These are phyloP conservation scores for Sporodiniella umbellata DNA, from an alignment of 371 early-diverging fungal genomes.

Conservation along the genomic window DNA sequence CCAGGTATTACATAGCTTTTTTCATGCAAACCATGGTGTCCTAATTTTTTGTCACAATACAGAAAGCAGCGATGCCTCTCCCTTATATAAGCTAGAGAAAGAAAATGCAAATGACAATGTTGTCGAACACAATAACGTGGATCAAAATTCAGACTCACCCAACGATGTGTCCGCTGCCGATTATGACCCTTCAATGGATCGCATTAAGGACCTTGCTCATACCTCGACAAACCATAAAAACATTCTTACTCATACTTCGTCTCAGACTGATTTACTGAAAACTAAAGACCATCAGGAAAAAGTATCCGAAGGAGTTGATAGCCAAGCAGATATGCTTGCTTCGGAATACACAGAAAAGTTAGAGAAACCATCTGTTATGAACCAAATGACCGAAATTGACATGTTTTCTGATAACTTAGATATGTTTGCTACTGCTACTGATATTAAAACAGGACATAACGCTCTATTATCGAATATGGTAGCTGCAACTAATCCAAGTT, in stretches of 20 bases:
- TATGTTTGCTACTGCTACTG: conserved; percentile 38
- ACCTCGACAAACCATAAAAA: conserved; percentile 37
- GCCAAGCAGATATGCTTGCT: conserved; percentile 61
- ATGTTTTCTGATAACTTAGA: conserved; percentile 76
- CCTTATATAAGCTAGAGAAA: conserved; percentile 5
- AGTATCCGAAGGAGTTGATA: conserved; percentile 23
- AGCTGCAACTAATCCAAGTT: conserved; percentile 48
- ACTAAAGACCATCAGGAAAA: conserved; percentile 51
- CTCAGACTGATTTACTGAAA: conserved; percentile 51
- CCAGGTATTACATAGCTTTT: conserved; percentile 2
- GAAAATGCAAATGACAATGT: background rate
- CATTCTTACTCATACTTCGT: conserved; percentile 33
- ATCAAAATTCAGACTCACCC: conserved; percentile 30
- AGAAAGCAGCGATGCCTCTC: conserved; percentile 4
- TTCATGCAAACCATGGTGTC: background rate
- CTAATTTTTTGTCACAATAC: background rate
- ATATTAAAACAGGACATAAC: conserved; percentile 21
- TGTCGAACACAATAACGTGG: conserved; percentile 5
- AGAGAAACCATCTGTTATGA: conserved; percentile 12
- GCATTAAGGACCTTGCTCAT: conserved; percentile 39
- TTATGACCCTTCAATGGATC: conserved; percentile 65
- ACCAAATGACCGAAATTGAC: conserved; percentile 56
- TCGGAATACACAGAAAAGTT: conserved; percentile 56
- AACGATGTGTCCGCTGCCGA: conserved; percentile 65
- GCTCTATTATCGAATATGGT: conserved; percentile 11